Conservation (phyloP, 1,284 basidiomycete species). For the Sporisorium graminicola region DNA sequence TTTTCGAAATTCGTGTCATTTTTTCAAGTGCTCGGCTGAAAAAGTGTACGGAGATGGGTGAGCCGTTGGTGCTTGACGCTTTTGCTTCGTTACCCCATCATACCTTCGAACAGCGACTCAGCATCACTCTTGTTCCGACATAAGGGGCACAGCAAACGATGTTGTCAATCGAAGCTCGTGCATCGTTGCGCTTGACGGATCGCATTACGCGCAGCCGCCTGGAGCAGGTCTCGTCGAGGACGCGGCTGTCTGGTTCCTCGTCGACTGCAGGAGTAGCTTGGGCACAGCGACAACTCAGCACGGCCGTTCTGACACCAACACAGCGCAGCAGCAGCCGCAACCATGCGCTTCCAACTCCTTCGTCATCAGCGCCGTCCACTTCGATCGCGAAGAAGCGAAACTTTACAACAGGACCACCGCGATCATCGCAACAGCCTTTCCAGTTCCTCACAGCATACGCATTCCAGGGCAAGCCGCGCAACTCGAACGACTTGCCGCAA, state of each 20-base stretch:
- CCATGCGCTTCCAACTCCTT: background rate
- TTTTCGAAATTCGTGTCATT: slow-evolving; percentile 1
- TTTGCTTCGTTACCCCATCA: background rate
- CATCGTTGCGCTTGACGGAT: slow-evolving; percentile 16
- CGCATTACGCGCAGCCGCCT: slow-evolving; percentile 8
- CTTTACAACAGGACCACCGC: slow-evolving; percentile 26
- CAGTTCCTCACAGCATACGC: slow-evolving; percentile 80
- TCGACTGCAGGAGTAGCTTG: background rate
- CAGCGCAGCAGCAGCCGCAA: slow-evolving; percentile 2
- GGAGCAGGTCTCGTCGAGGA: background rate
- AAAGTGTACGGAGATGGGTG: slow-evolving; percentile 10
- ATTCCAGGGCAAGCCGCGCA: slow-evolving; percentile 81
- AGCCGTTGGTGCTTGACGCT: slow-evolving; percentile 14
- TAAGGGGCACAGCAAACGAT: slow-evolving; percentile 4
- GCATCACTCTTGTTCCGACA: background rate
- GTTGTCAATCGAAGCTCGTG: slow-evolving; percentile 13
- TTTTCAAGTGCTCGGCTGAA: background rate
- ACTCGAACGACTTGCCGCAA: slow-evolving; percentile 30
- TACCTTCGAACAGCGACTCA: background rate
- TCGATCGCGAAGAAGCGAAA: no score
- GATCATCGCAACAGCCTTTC: slow-evolving; percentile 71
- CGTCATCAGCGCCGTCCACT: slow-evolving; percentile 4
- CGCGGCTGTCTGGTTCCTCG: background rate
- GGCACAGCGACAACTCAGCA: slow-evolving; percentile 10
- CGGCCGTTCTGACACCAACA: background rate